A percentile compares a stretch with the other conserved stretches of the same genome.
These are phyloP conservation scores for Lepidium africanum DNA, from an alignment of 345 rosid species.

Conservation along the genomic window DNA sequence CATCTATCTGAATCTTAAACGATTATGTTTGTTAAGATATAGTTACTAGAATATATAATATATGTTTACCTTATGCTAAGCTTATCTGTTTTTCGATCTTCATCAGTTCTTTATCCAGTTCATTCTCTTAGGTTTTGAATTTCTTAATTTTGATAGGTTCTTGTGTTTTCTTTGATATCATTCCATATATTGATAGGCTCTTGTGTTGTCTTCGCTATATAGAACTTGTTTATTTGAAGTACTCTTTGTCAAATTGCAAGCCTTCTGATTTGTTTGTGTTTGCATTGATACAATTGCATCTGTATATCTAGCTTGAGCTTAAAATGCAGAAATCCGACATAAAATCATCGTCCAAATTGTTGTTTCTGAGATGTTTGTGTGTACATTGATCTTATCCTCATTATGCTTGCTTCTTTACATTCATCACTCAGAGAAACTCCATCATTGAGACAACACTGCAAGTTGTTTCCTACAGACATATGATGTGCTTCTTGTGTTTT, in stretches of 20 bases:
- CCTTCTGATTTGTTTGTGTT: not conserved
- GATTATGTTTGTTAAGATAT: too few relatives aligned
- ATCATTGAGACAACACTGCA: not conserved
- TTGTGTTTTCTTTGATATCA: too few relatives aligned
- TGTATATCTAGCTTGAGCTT: not conserved
- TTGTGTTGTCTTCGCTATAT: not conserved
- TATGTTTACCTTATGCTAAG: too few relatives aligned
- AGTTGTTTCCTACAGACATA: not conserved
- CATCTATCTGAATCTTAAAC: not conserved
- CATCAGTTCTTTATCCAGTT: too few relatives aligned
- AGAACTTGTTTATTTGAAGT: not conserved
- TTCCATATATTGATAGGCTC: too few relatives aligned
- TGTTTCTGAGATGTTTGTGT: not conserved
- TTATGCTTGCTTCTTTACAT: not conserved
- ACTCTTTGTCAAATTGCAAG: not conserved
- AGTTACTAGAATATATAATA: too few relatives aligned
- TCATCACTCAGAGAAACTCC: not conserved
- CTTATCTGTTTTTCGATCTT: too few relatives aligned
- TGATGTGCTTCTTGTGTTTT: constrained; percentile 1
- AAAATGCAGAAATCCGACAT: not conserved
- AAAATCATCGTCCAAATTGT: not conserved
- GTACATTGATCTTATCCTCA: not conserved
- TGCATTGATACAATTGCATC: not conserved
- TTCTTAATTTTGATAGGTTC: too few relatives aligned
- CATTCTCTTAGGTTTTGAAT: too few relatives aligned